Evolutionary conservation across 2,329 filamentous ascomycete species (phyloP).

Genomic region (Fusarium tupiense): DNA sequence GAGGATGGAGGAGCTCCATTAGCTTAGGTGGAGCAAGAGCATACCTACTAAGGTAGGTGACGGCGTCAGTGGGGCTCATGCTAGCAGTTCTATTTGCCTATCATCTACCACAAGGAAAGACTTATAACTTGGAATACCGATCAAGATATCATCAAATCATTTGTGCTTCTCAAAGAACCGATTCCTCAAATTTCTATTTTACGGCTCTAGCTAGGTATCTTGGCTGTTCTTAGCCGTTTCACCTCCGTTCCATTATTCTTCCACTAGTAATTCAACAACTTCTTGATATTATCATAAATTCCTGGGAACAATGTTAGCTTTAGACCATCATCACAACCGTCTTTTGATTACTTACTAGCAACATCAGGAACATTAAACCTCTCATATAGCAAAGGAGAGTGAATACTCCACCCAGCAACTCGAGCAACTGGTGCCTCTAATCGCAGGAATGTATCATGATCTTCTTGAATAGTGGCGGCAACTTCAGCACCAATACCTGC

Average conservation of each 20-base stretch:
- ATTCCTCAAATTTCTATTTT: background rate
- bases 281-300: constrained; percentile 77
- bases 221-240: background rate
- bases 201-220: background rate
- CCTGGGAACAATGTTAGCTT: constrained; percentile 55
- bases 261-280: constrained; percentile 68
- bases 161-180: background rate
- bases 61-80: constrained; percentile 21
- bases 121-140: background rate
- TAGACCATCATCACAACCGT: background rate
- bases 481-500: constrained; percentile 90
- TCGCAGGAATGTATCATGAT: constrained; percentile 76
- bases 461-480: constrained; percentile 86
- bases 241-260: background rate
- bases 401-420: constrained; percentile 90
- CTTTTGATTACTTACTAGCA: constrained; percentile 71
- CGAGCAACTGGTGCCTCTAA: constrained; percentile 87
- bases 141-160: background rate
- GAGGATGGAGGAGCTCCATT: constrained; percentile 22
- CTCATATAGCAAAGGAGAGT: constrained; percentile 82
- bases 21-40: constrained; percentile 35
- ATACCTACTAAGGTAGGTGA: background rate
- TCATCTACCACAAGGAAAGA: background rate
- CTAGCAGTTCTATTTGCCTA: background rate
- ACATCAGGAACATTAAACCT: constrained; percentile 86